phyloP scores from a whole-genome alignment of 768 basidiomycete genomes.

The Agrocybe praecox region DNA sequence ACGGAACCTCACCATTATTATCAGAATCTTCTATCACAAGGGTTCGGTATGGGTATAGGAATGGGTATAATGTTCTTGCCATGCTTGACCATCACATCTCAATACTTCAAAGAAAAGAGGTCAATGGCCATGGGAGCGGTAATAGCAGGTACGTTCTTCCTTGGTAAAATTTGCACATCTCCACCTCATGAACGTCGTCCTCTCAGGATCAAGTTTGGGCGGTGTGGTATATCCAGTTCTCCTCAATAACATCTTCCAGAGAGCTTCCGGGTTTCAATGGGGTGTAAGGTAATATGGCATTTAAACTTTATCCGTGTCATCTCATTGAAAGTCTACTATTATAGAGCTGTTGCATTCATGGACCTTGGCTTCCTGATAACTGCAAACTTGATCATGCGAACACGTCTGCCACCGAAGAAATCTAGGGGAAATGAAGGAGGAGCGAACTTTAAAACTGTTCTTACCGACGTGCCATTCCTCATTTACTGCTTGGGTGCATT shows the following conservation, averaged over 20 bases:
- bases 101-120: slow-evolving; percentile 51
- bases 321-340: not conserved
- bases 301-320: slow-evolving; percentile 14
- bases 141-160: slow-evolving; percentile 41
- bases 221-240: slow-evolving; percentile 56
- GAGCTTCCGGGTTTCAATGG: slow-evolving; percentile 39
- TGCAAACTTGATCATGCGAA: slow-evolving; percentile 46
- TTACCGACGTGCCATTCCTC: slow-evolving; percentile 44
- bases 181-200: not conserved
- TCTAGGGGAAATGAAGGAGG: slow-evolving; percentile 18
- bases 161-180: not conserved
- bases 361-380: slow-evolving; percentile 44
- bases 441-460: slow-evolving; percentile 33
- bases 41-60: slow-evolving; percentile 57
- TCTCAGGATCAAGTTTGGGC: slow-evolving; percentile 45
- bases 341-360: slow-evolving; percentile 46
- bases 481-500: slow-evolving; percentile 44
- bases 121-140: slow-evolving; percentile 59
- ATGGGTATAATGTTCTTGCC: slow-evolving; percentile 60
- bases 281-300: slow-evolving; percentile 39
- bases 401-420: slow-evolving; percentile 36
- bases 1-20: slow-evolving; percentile 49
- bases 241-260: slow-evolving; percentile 46
- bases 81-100: slow-evolving; percentile 50
- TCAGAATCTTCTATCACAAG: slow-evolving; percentile 57